Percentiles rank a stretch among this genome's conserved stretches.
Evolutionary conservation across 768 basidiomycete genomes (phyloP).

Genomic region (Serendipita vermifera): DNA sequence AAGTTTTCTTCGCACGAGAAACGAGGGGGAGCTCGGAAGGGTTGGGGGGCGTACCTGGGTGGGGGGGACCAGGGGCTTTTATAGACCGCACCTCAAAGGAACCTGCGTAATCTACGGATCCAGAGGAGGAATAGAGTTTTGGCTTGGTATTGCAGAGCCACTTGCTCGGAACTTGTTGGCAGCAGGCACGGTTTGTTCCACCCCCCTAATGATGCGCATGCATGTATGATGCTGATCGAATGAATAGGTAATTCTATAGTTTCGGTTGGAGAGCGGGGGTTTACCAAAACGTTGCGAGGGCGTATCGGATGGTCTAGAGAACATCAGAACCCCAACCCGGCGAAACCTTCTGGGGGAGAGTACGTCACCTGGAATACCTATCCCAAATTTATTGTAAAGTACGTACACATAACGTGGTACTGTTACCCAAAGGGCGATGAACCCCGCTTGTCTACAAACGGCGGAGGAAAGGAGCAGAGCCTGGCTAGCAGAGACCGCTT

Average conservation of each 20-base stretch:
- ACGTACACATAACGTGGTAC: not conserved
- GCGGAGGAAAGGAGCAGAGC: not conserved
- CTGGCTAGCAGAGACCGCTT: not conserved
- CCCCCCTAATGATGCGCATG: not conserved
- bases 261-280: not conserved
- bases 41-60: not conserved
- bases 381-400: not conserved
- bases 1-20: not conserved
- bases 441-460: no score
- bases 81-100: not conserved
- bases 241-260: not conserved
- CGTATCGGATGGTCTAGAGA: not conserved
- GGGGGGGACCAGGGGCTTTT: not conserved
- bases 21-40: not conserved
- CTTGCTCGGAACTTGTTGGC: not conserved
- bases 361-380: no score
- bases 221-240: not conserved
- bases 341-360: no score
- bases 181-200: not conserved
- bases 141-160: not conserved
- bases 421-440: no score
- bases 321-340: not conserved
- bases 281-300: not conserved
- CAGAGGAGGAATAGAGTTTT: not conserved
- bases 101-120: not conserved